phyloP scores from a whole-genome alignment of 139 green algal genomes.

The Haematococcus sp. region DNA sequence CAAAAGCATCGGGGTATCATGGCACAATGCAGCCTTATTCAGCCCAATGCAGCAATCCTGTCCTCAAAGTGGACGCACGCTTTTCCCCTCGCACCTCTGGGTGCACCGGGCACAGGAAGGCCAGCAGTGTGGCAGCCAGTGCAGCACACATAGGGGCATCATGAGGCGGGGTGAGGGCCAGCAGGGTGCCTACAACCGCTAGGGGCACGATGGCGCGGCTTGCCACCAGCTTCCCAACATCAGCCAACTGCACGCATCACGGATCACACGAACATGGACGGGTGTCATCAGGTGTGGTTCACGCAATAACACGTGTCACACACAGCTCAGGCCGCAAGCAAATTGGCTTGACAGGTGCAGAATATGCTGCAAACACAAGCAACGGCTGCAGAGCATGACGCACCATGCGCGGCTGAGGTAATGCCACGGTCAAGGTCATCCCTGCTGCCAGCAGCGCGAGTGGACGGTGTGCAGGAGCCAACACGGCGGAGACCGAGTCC shows the following conservation, averaged over 20 bases:
- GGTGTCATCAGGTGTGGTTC: too few species aligned
- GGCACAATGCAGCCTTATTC: too few species aligned
- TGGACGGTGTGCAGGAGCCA: slow-evolving; percentile 38
- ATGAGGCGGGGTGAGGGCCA: slow-evolving; percentile 9
- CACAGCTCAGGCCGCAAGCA: neutral
- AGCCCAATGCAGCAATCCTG: too few species aligned
- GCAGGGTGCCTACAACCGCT: slow-evolving; percentile 11
- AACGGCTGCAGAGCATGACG: neutral
- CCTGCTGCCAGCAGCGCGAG: slow-evolving; percentile 48
- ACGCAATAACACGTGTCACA: too few species aligned
- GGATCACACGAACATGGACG: neutral
- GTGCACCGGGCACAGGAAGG: slow-evolving; percentile 20
- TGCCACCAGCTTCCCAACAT: slow-evolving; percentile 18
- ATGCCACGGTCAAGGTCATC: slow-evolving; percentile 16
- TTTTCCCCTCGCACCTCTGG: slow-evolving; percentile 9
- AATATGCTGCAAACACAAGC: too few species aligned
- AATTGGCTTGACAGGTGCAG: too few species aligned
- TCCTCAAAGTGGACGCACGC: neutral
- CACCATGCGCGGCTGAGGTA: slow-evolving; percentile 18
- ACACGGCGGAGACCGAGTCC: slow-evolving; percentile 13
- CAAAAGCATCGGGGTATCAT: too few species aligned
- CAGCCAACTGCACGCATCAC: slow-evolving; percentile 14
- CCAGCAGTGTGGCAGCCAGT: slow-evolving; percentile 11
- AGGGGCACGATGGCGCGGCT: slow-evolving; percentile 33
- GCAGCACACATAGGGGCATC: neutral